phyloP scores from a whole-genome alignment of 78 protist species.

The Pelomyxa schiedti region DNA sequence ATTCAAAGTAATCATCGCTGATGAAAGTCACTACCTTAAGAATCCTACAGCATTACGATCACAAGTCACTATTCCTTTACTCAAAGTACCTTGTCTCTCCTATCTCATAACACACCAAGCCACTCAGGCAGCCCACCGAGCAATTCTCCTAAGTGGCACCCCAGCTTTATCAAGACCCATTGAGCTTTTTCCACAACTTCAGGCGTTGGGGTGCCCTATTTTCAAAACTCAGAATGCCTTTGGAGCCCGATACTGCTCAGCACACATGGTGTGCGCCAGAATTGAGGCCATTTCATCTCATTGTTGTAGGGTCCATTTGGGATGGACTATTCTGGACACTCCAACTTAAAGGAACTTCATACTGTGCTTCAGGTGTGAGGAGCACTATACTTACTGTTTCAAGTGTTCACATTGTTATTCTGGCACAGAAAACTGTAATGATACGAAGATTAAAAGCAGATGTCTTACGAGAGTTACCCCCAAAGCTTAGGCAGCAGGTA shows the following conservation, averaged over 20 bases:
- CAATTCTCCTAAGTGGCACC: constrained; percentile 74
- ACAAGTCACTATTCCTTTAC: constrained; percentile 24
- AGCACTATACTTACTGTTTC: no score
- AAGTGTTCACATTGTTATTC: no score
- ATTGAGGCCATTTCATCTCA: no score
- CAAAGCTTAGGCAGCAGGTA: constrained; percentile 30
- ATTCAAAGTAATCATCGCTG: constrained; percentile 48
- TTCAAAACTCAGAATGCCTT: constrained; percentile 14
- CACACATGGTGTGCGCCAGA: no score
- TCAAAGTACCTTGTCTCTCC: no score
- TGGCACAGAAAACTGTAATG: no score
- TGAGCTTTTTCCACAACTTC: constrained; percentile 75
- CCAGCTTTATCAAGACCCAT: constrained; percentile 75
- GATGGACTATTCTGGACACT: constrained; percentile 50
- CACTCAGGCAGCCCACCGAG: constrained; percentile 16
- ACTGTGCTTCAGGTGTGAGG: constrained; percentile 12
- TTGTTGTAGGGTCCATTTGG: constrained; percentile 38
- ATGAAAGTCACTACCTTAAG: constrained; percentile 72
- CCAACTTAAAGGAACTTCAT: constrained; percentile 65
- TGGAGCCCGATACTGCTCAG: constrained; percentile 51
- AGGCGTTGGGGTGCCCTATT: constrained; percentile 29
- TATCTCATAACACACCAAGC: no score
- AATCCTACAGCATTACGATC: constrained; percentile 45
- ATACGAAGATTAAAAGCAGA: constrained; percentile 62
- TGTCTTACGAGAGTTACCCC: constrained; percentile 68